phyloP scores from a whole-genome alignment of 2,329 filamentous ascomycete genomes.

The Fusarium anguioides region DNA sequence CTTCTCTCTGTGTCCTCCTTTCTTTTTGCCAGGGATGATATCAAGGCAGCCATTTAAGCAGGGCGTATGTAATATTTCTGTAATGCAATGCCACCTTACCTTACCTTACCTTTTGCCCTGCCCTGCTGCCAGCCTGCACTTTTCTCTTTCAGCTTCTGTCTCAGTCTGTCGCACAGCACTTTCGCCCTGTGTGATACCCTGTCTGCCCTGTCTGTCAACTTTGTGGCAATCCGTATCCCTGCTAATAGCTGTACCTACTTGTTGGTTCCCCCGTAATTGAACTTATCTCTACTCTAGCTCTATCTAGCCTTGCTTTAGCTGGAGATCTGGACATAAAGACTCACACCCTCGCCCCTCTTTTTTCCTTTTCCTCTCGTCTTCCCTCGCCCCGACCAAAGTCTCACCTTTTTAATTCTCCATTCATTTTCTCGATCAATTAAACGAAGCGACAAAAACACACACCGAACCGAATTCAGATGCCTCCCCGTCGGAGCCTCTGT shows the following conservation, averaged over 20 bases:
- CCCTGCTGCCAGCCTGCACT: no score
- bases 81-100: not conserved
- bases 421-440: no score
- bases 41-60: slow-evolving; percentile 9
- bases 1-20: no score
- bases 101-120: no score
- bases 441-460: no score
- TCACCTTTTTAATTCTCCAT: not conserved
- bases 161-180: not conserved
- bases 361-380: slow-evolving; percentile 5
- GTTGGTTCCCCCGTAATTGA: no score
- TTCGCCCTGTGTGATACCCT: not conserved
- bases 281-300: not conserved
- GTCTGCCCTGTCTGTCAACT: not conserved
- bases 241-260: no score
- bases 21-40: not conserved
- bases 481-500: not conserved
- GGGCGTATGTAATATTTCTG: not conserved
- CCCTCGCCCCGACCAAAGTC: not conserved
- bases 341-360: slow-evolving; percentile 5
- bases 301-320: not conserved
- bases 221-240: slow-evolving; percentile 6
- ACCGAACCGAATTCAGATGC: no score
- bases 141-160: not conserved
- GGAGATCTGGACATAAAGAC: not conserved